Evolutionary conservation across 2,329 filamentous ascomycete species (phyloP).

Genomic region (Xylariales sp.): DNA sequence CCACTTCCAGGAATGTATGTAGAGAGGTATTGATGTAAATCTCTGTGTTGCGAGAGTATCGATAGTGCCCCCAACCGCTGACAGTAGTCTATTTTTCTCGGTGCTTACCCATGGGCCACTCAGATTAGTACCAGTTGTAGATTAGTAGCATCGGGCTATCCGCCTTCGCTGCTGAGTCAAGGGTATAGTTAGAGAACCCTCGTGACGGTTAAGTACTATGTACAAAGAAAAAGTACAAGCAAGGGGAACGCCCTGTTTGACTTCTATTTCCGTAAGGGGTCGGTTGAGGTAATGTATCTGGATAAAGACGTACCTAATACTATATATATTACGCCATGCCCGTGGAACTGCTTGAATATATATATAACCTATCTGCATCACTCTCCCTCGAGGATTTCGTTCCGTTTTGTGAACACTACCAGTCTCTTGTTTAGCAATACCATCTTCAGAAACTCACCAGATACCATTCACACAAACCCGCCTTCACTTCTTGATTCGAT

Average conservation of each 20-base stretch:
- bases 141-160: constrained; percentile 16
- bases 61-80: constrained; percentile 5
- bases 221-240: constrained; percentile 6
- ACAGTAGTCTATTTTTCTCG: constrained; percentile 23
- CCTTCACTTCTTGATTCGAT: constrained; percentile 1
- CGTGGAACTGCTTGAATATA: neutral
- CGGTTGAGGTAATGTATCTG: constrained; percentile 8
- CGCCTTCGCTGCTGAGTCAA: constrained; percentile 31
- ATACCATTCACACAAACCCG: neutral
- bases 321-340: neutral
- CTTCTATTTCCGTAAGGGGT: constrained; percentile 8
- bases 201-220: constrained; percentile 24
- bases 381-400: constrained; percentile 3
- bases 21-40: constrained; percentile 9
- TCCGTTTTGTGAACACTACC: constrained; percentile 10
- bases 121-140: neutral
- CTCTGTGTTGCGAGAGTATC: constrained; percentile 5
- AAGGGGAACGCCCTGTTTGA: neutral
- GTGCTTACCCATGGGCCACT: constrained; percentile 29
- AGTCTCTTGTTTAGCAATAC: constrained; percentile 5
- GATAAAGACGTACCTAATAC: constrained; percentile 14
- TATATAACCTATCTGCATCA: neutral
- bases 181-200: constrained; percentile 8
- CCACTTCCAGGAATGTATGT: neutral
- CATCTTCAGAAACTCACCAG: neutral